A percentile compares a stretch with the other conserved stretches of the same genome.
phyloP scores from a whole-genome alignment of 371 early-diverging fungal species.

The Mucor sp. region DNA sequence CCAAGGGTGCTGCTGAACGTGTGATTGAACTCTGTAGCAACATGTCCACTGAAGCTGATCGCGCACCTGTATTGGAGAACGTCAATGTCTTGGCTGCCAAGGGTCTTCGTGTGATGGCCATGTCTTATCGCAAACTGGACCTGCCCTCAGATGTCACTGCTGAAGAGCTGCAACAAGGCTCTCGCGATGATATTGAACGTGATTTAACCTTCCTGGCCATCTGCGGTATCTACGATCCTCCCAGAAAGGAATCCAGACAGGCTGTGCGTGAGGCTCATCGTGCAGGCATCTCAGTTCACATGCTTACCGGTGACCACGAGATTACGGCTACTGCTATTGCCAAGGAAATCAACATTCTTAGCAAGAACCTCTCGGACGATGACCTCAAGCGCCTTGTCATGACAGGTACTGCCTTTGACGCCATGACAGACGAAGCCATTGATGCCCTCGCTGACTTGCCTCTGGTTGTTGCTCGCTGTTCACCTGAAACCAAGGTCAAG shows the following conservation, averaged over 20 bases:
- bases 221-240: slow-evolving; percentile 92
- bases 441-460: slow-evolving; percentile 79
- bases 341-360: slow-evolving; percentile 84
- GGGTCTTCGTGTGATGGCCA: slow-evolving; percentile 61
- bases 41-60: slow-evolving; percentile 27
- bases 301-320: slow-evolving; percentile 95
- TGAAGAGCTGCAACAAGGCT: slow-evolving; percentile 36
- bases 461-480: slow-evolving; percentile 90
- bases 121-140: slow-evolving; percentile 59
- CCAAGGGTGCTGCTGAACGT: slow-evolving; percentile 79
- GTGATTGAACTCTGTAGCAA: slow-evolving; percentile 59
- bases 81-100: slow-evolving; percentile 34
- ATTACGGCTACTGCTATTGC: slow-evolving; percentile 92
- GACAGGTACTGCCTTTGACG: slow-evolving; percentile 84
- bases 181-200: slow-evolving; percentile 63
- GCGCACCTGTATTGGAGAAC: slow-evolving; percentile 12
- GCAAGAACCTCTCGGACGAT: slow-evolving; percentile 35
- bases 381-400: slow-evolving; percentile 66
- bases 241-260: slow-evolving; percentile 69
- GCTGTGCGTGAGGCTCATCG: slow-evolving; percentile 83
- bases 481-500: slow-evolving; percentile 96
- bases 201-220: slow-evolving; percentile 83
- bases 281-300: slow-evolving; percentile 92
- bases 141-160: slow-evolving; percentile 25
- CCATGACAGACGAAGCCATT: slow-evolving; percentile 79